Evolutionary conservation across 371 early-diverging fungal genomes (phyloP), one percentile per base, ranked within the genome.

Genomic region (Syncephalastrum contaminatum): DNA sequence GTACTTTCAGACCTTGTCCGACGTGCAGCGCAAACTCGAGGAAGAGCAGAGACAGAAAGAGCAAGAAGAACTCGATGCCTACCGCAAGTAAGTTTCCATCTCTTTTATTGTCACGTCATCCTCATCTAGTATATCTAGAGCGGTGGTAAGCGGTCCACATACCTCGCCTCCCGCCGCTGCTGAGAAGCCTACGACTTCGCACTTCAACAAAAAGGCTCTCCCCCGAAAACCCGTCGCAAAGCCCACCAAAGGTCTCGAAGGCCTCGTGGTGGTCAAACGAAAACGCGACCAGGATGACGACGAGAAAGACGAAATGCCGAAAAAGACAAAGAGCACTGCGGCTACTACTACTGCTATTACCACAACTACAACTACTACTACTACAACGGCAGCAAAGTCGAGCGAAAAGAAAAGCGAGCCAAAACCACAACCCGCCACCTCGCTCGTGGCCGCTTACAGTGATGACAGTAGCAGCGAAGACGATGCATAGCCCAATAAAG

Each of bases 1-100:
- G 22, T 92, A 88, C 56, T 77, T 87, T 41, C 77, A 77, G 42
- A 73, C 78, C 0, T 64, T 88, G 25, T 80, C 88, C 15, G 80
- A 80, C 20, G 80, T 81, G 41, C 85, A 87, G 49, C 64, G 69
- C 3, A 70, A 77, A 41, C 68, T 79, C 51, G 82, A 85, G 47
- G 43, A 52, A 13, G 81, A 81, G 10, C 66, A 72, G 39, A 68
- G 63, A 39, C 64, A 72, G n/a, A 81, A 79, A 47, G 90, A 89
- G 48, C 61, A 69, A 14, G 67, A 77, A 16, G 88, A 81, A 22
- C 54, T 91, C 25, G 86, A 85, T 47, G 70, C 69, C 39, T 92
- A 82, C 55, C 77, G 87, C 58, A 73, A 73, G 73, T 77, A 77
- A 13, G n/a, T 19, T 20, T 15, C 19, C 18, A 7, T 16, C 50